Conservation (phyloP, 805 yeast species). For the Jamesozyma spencerorum region DNA sequence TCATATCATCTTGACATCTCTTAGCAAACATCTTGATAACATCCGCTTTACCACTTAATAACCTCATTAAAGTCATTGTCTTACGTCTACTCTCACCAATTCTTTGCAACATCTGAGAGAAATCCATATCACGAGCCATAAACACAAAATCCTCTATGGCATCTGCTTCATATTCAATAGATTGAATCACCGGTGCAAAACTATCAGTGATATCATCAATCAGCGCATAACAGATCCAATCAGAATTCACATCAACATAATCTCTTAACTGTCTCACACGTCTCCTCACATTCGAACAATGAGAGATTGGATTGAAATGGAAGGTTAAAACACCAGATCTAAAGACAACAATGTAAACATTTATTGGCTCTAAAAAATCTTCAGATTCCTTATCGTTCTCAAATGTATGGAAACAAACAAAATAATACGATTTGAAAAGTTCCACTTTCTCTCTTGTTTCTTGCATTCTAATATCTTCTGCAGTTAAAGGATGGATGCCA, state of each 20-base stretch:
- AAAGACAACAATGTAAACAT: conserved; percentile 65
- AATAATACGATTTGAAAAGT: conserved; percentile 78
- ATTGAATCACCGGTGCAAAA: conserved; percentile 71
- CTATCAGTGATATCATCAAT: conserved; percentile 82
- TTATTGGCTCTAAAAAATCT: conserved; percentile 74
- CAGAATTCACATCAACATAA: conserved; percentile 68
- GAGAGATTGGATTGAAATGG: conserved; percentile 59
- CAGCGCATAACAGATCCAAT: conserved; percentile 75
- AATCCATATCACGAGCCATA: conserved; percentile 64
- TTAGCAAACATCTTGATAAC: conserved; percentile 94
- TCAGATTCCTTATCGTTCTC: conserved; percentile 74
- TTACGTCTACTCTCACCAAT: conserved; percentile 86
- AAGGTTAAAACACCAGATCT: conserved; percentile 58
- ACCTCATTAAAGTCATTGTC: conserved; percentile 86
- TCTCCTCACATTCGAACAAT: conserved; percentile 70
- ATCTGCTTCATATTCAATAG: conserved; percentile 72
- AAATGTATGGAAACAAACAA: conserved; percentile 94
- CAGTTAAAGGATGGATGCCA: conserved; percentile 95
- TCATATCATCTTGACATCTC: conserved; percentile 68
- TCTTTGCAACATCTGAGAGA: conserved; percentile 63
- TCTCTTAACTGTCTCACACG: conserved; percentile 73
- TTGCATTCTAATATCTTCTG: conserved; percentile 93
- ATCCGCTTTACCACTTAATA: conserved; percentile 89
- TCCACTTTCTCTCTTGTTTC: conserved; percentile 97
- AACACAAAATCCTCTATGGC: conserved; percentile 77